A percentile compares a stretch with the other conserved stretches of the same genome.
These are phyloP conservation scores for Hibiscus trionum DNA, from an alignment of 345 rosid genomes.

Conservation along the genomic window DNA sequence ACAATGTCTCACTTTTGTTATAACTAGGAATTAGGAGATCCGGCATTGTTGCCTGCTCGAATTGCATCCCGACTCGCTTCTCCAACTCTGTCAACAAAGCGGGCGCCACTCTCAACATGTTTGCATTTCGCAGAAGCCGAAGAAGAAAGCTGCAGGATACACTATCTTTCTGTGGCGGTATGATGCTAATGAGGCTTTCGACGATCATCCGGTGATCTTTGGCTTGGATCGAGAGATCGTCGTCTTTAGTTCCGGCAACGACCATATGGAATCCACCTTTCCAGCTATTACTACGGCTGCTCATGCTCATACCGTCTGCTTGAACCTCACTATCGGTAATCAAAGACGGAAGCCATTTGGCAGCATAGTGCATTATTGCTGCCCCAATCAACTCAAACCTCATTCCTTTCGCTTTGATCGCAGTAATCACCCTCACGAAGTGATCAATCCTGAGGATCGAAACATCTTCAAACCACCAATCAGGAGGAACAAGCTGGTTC, in stretches of 20 bases:
- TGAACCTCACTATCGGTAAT: constrained; percentile 43
- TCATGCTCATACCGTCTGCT: constrained; percentile 53
- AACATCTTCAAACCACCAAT: constrained; percentile 99
- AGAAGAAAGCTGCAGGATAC: constrained; percentile 89
- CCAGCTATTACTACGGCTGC: constrained; percentile 58
- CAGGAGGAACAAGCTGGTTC: constrained; percentile 79
- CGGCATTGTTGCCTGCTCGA: constrained; percentile 79
- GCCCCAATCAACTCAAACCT: constrained; percentile 83
- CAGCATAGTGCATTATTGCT: constrained; percentile 70
- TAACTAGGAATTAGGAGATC: constrained; percentile 78
- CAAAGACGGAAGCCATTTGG: constrained; percentile 83
- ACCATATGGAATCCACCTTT: constrained; percentile 90
- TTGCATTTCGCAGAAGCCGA: constrained; percentile 68
- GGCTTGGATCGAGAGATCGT: constrained; percentile 33
- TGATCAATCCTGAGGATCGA: constrained; percentile 91
- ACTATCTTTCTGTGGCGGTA: constrained; percentile 83
- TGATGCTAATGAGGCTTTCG: constrained; percentile 83
- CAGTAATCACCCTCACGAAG: constrained; percentile 85
- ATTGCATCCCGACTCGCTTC: constrained; percentile 94
- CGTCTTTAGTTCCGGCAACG: constrained; percentile 53
- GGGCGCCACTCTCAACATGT: constrained; percentile 79
- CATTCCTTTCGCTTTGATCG: constrained; percentile 97
- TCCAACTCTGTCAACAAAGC: constrained; percentile 87
- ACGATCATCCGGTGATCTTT: constrained; percentile 86
- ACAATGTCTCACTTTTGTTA: constrained; percentile 57